A percentile compares a stretch with the other conserved stretches of the same genome.
These are phyloP conservation scores for Heliosperma pusillum DNA, from an alignment of 148 eudicot genomes.

Conservation along the genomic window DNA sequence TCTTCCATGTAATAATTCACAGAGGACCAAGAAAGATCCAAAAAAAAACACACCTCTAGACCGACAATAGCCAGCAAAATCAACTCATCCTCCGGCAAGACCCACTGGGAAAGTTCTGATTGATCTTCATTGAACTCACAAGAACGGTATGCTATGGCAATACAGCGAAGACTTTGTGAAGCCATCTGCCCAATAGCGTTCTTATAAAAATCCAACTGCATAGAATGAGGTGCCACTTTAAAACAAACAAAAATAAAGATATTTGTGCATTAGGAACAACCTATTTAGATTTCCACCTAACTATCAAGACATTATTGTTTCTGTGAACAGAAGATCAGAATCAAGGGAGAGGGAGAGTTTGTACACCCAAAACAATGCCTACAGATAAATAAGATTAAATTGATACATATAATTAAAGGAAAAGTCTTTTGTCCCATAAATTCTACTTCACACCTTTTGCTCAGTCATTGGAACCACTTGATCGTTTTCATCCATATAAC, in stretches of 20 bases:
- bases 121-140: constrained; percentile 48
- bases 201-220: constrained; percentile 48
- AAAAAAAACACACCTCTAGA: constrained; percentile 50
- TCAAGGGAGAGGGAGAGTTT: neutral
- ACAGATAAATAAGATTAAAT: neutral
- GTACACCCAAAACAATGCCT: neutral
- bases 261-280: neutral
- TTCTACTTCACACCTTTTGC: constrained; percentile 50
- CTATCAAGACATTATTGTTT: neutral
- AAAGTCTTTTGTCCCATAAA: neutral
- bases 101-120: constrained; percentile 54
- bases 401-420: neutral
- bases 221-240: neutral
- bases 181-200: constrained; percentile 83
- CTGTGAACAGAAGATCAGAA: neutral
- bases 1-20: neutral
- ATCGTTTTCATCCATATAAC: constrained; percentile 55
- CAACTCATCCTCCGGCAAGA: constrained; percentile 70
- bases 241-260: neutral
- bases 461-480: constrained; percentile 42
- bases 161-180: constrained; percentile 75
- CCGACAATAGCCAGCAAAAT: constrained; percentile 81
- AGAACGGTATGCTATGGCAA: constrained; percentile 76
- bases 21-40: neutral
- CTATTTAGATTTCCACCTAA: neutral